Evolutionary conservation across 306 rosid species (phyloP).

Genomic region (Argentina anserina): DNA sequence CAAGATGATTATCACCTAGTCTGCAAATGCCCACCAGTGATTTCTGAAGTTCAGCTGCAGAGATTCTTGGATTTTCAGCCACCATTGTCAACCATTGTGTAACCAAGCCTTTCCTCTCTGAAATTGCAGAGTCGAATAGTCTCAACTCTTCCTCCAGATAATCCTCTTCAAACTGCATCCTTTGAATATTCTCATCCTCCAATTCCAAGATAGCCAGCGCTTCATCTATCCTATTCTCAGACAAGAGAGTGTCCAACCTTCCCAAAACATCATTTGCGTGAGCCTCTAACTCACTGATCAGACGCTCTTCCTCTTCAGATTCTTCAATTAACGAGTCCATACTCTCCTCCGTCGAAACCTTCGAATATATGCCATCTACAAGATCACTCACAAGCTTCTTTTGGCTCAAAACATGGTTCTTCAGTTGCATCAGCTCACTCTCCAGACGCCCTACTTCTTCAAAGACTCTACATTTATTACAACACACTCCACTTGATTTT

Average conservation of each 20-base stretch:
- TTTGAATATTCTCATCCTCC: slow-evolving; percentile 46
- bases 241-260: slow-evolving; percentile 50
- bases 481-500: slow-evolving; percentile 3
- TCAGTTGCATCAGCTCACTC: slow-evolving; percentile 54
- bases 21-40: slow-evolving; percentile 47
- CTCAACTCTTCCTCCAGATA: slow-evolving; percentile 23
- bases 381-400: slow-evolving; percentile 46
- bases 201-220: slow-evolving; percentile 49
- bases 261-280: slow-evolving; percentile 45
- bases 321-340: slow-evolving; percentile 32
- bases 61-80: slow-evolving; percentile 44
- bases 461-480: slow-evolving; percentile 46
- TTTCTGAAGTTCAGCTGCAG: slow-evolving; percentile 47
- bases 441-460: slow-evolving; percentile 50
- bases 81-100: slow-evolving; percentile 27
- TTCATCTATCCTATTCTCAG: slow-evolving; percentile 58
- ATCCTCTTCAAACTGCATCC: slow-evolving; percentile 33
- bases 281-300: slow-evolving; percentile 40
- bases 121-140: slow-evolving; percentile 37
- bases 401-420: slow-evolving; percentile 52
- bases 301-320: slow-evolving; percentile 11
- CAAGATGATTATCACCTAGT: slow-evolving; percentile 54
- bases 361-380: slow-evolving; percentile 40
- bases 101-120: slow-evolving; percentile 46
- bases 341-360: slow-evolving; percentile 33